Percentiles rank a stretch among this genome's conserved stretches.
Conservation (phyloP, 164 flowering plant species). For the Stephania japonica region DNA sequence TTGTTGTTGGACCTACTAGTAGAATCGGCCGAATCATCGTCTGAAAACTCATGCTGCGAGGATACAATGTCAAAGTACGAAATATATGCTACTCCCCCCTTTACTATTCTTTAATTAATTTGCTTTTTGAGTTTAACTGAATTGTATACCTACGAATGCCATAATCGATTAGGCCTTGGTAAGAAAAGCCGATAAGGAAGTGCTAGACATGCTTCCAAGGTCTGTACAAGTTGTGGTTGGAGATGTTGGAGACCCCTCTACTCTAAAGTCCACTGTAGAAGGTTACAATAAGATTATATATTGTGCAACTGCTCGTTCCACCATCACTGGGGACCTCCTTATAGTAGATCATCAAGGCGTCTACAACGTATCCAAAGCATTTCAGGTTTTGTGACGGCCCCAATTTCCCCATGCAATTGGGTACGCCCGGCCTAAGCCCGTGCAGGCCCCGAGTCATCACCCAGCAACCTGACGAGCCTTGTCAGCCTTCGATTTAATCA, state of each 20-base stretch:
- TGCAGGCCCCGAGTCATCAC: too few relatives aligned
- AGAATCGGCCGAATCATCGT: slow-evolving; percentile 79
- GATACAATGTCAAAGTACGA: slow-evolving; percentile 94
- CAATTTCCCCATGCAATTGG: too few relatives aligned
- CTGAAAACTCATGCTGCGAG: slow-evolving; percentile 89
- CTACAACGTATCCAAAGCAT: slow-evolving; percentile 77
- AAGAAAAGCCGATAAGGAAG: slow-evolving; percentile 61
- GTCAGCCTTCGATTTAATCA: too few relatives aligned
- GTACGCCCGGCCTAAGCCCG: too few relatives aligned
- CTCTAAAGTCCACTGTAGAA: slow-evolving; percentile 61
- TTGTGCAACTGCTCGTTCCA: slow-evolving; percentile 95
- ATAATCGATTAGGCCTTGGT: slow-evolving; percentile 62
- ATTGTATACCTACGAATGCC: too few relatives aligned
- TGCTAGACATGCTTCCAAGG: slow-evolving; percentile 76
- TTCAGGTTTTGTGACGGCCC: slow-evolving; percentile 79
- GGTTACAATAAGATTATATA: slow-evolving; percentile 89
- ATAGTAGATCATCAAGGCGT: slow-evolving; percentile 88
- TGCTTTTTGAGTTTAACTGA: neutral
- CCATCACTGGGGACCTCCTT: slow-evolving; percentile 84
- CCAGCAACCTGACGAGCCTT: too few relatives aligned
- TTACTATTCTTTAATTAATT: neutral
- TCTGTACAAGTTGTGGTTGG: slow-evolving; percentile 82
- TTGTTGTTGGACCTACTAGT: slow-evolving; percentile 92
- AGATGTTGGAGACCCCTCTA: slow-evolving; percentile 89
- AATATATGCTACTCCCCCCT: neutral